phyloP scores from a whole-genome alignment of 2,329 filamentous ascomycete species.

The Geosmithia flava region DNA sequence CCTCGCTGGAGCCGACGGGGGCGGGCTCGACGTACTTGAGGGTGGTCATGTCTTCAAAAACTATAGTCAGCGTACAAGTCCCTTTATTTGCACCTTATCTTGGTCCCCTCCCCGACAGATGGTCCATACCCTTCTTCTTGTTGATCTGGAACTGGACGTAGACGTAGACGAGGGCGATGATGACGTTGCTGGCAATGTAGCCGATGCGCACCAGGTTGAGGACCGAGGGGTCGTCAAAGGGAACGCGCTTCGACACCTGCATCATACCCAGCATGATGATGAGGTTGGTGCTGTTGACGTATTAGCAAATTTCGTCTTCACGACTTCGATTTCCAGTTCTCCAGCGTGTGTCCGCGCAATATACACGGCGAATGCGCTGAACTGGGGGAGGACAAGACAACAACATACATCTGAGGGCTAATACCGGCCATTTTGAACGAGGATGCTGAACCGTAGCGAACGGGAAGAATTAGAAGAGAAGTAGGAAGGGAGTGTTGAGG shows the following conservation, averaged over 20 bases:
- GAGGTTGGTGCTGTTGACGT: slow-evolving; percentile 62
- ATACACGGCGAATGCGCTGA: neutral
- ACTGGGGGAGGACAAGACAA: slow-evolving; percentile 1
- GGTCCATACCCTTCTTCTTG: slow-evolving; percentile 83
- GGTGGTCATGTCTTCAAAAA: slow-evolving; percentile 78
- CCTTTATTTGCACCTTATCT: neutral
- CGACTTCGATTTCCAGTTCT: neutral
- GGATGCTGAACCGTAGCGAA: neutral
- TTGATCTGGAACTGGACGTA: slow-evolving; percentile 80
- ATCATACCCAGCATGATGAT: slow-evolving; percentile 95
- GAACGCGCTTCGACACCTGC: slow-evolving; percentile 93
- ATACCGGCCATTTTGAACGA: slow-evolving; percentile 43
- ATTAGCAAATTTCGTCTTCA: slow-evolving; percentile 10
- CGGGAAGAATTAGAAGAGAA: neutral
- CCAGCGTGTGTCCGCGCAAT: slow-evolving; percentile 5
- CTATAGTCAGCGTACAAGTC: neutral
- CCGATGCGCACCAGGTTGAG: slow-evolving; percentile 43
- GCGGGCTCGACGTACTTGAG: slow-evolving; percentile 98
- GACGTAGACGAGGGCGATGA: slow-evolving; percentile 76
- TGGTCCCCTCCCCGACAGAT: neutral
- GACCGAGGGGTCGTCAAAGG: slow-evolving; percentile 69
- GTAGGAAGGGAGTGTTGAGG: neutral
- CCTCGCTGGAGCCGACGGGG: slow-evolving; percentile 84
- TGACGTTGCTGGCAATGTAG: slow-evolving; percentile 54
- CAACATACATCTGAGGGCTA: slow-evolving; percentile 50